Percentiles rank a stretch among this genome's conserved stretches.
phyloP scores from a whole-genome alignment of 148 eudicot species.

The Cornus controversa region DNA sequence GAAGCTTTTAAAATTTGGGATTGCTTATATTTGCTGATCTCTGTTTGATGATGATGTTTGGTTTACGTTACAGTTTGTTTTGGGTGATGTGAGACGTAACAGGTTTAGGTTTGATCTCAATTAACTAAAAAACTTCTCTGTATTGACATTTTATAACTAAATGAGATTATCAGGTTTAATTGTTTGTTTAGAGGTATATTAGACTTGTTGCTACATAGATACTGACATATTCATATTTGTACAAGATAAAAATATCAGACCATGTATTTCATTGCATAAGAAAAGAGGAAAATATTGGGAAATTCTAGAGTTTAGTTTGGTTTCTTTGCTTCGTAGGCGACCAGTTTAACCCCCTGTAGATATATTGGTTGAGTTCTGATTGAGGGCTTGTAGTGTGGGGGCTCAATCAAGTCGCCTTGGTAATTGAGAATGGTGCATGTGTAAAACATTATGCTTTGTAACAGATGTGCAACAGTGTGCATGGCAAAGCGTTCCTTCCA shows the following conservation, averaged over 20 bases:
- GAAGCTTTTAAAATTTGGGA: not conserved
- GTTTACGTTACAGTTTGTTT: not conserved
- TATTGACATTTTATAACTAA: not conserved
- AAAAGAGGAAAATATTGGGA: not conserved
- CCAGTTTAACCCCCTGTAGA: not conserved
- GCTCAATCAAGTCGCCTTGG: not conserved
- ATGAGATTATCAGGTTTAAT: not conserved
- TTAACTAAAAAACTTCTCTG: not conserved
- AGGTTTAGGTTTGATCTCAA: not conserved
- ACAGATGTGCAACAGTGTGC: too few species aligned
- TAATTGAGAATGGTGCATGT: not conserved
- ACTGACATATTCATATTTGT: not conserved
- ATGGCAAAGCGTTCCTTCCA: not conserved
- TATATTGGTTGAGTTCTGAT: not conserved
- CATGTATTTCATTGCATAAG: not conserved
- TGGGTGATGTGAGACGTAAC: not conserved
- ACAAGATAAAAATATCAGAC: not conserved
- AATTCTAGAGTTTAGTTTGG: not conserved
- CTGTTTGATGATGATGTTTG: not conserved
- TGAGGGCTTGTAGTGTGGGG: too few species aligned
- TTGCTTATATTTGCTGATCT: not conserved
- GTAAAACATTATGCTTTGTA: not conserved
- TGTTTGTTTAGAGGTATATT: not conserved
- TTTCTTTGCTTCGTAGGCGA: too few species aligned
- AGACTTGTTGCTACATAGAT: not conserved